Conservation (phyloP, 768 basidiomycete genomes). For the Cyclocybe cylindracea region DNA sequence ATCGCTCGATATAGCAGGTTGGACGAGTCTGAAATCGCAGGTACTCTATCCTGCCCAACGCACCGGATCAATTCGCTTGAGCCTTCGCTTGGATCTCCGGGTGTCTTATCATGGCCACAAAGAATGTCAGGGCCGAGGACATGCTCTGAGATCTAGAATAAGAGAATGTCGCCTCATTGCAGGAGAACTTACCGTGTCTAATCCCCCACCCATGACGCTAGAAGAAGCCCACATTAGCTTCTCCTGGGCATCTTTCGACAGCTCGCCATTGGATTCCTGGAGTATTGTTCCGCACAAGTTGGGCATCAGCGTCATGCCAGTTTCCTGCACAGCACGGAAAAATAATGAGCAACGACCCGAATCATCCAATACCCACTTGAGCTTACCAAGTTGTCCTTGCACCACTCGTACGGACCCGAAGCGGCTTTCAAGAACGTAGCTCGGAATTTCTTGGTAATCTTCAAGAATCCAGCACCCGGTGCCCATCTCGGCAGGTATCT, state of each 20-base stretch:
- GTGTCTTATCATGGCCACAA: conserved; percentile 19
- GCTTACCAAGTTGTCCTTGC: conserved; percentile 42
- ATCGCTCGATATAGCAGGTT: conserved; percentile 21
- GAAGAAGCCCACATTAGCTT: conserved; percentile 36
- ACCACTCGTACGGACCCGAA: conserved; percentile 33
- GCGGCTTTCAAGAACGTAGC: conserved; percentile 2
- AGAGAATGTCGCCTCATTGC: conserved; percentile 13
- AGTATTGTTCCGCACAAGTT: conserved; percentile 30
- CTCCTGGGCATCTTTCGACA: conserved; percentile 36
- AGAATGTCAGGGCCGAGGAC: conserved; percentile 38
- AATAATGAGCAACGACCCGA: background rate
- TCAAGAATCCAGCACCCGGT: conserved; percentile 54
- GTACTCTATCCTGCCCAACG: conserved; percentile 21
- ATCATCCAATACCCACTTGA: background rate
- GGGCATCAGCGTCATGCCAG: conserved; percentile 38
- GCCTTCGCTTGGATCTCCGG: conserved; percentile 20
- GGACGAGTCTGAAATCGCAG: conserved; percentile 8
- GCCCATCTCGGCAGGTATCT: conserved; percentile 53
- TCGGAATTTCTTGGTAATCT: conserved; percentile 36
- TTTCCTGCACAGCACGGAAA: conserved; percentile 24
- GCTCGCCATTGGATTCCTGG: conserved; percentile 21
- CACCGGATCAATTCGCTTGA: conserved; percentile 27
- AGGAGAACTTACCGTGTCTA: background rate
- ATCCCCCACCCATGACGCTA: conserved; percentile 8
- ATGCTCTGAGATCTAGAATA: conserved; percentile 26